Evolutionary conservation across 2,329 filamentous ascomycete genomes (phyloP), one percentile per base, ranked within the genome.

Genomic region (Aureobasidium namibiae): DNA sequence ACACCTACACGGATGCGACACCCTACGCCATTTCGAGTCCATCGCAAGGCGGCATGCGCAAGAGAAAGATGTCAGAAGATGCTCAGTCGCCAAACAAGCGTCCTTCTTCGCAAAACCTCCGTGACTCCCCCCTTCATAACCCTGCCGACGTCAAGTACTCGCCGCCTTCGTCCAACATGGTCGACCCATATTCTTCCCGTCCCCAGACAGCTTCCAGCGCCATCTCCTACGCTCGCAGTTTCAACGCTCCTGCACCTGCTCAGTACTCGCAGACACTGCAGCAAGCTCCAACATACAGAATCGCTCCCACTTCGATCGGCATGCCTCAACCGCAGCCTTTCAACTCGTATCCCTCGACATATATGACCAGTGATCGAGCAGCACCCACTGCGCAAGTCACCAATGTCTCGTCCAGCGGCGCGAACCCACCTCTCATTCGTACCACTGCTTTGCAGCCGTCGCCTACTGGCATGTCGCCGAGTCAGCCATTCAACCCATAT

Each of bases 401-500:
- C 63, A 68, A 77, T 45, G 69, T 76, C 52, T 70, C 77, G 5
- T 67, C 73, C 13, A 65, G 64, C 18, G 64, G 73, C 10, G 68
- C 77, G 33, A 82, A 81, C 60, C 86, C 85, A 39, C 80, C 81
- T 24, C 72, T 89, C 60, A 84, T 89, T 58, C 80, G 86, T 60
- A 88, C 86, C 5, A 87, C 86, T 2, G 87, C 84, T 2, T 72
- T 89, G 49, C 81, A 83, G 61, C 41, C 41, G 6, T 78, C 81
- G 9, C 75, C 76, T 31, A 73, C 72, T 24, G 64, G 75, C 11
- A 67, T 74, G n/a, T 78, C 75, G 64, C 80, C 75, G 38, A 18
- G 61, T 77, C 53, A 66, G 75, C 53, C 71, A 70, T 89, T 91
- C 74, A 90, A 91, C 66, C 87, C 88, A 0, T 92, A 95, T 69